Evolutionary conservation across 768 basidiomycete species (phyloP).

Genomic region (Boletus pseudopeckii): DNA sequence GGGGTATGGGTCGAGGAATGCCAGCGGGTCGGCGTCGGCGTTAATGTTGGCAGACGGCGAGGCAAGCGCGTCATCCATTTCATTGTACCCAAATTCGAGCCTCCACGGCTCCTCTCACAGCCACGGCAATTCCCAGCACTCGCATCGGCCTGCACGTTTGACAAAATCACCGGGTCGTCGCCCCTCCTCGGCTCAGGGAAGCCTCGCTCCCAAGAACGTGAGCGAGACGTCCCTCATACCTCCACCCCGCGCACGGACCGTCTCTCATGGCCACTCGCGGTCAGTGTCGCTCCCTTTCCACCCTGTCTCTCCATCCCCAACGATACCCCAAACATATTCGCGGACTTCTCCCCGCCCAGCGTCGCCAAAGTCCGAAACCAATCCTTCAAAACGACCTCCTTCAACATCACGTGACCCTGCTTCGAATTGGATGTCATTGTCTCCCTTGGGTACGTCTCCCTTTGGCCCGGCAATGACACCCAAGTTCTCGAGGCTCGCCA

Average conservation of each 20-base stretch:
- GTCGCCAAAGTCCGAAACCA: not conserved
- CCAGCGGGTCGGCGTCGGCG: conserved; percentile 8
- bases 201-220: not conserved
- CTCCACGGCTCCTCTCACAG: conserved; percentile 20
- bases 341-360: conserved; percentile 6
- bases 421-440: conserved; percentile 27
- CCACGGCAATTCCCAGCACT: conserved; percentile 1
- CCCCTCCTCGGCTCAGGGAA: conserved; percentile 4
- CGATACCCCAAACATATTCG: conserved; percentile 20
- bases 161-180: conserved; percentile 12
- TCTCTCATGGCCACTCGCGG: conserved; percentile 18
- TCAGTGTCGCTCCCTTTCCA: conserved; percentile 10
- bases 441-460: conserved; percentile 7
- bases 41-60: conserved; percentile 10
- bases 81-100: conserved; percentile 9
- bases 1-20: conserved; percentile 14
- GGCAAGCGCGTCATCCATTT: conserved; percentile 24
- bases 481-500: conserved; percentile 30
- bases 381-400: conserved; percentile 15
- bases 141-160: conserved; percentile 6
- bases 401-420: conserved; percentile 24
- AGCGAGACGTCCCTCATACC: conserved; percentile 2
- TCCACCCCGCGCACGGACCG: conserved; percentile 24
- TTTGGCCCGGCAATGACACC: conserved; percentile 29
- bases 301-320: not conserved